Percentiles rank a stretch among this genome's conserved stretches.
These are phyloP conservation scores for Geotrichum carabidarum DNA, from an alignment of 1,139 yeast species.

Conservation along the genomic window DNA sequence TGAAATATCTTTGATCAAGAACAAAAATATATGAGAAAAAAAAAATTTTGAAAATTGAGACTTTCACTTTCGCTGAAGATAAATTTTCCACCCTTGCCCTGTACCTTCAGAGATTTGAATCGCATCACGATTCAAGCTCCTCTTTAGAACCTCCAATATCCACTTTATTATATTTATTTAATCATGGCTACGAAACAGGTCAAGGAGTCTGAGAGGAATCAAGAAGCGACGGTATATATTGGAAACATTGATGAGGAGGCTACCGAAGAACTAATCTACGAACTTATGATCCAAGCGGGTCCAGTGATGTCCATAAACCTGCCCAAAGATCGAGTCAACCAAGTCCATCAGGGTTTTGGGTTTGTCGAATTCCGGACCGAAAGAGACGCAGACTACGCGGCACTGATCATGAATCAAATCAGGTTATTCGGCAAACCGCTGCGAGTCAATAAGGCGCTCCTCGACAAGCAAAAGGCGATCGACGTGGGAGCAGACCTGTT, in stretches of 20 bases:
- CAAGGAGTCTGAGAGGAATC: constrained; percentile 42
- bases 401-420: constrained; percentile 56
- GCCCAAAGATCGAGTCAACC: constrained; percentile 72
- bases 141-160: background rate
- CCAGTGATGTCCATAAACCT: constrained; percentile 66
- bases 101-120: constrained; percentile 10
- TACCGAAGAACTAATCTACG: constrained; percentile 61
- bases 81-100: constrained; percentile 10
- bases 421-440: constrained; percentile 60
- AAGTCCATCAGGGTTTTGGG: constrained; percentile 80
- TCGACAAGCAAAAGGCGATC: constrained; percentile 32
- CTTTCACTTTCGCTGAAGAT: background rate
- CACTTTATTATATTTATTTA: too few species aligned
- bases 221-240: constrained; percentile 66
- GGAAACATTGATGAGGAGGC: constrained; percentile 80
- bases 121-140: constrained; percentile 6
- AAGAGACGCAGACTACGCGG: constrained; percentile 68
- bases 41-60: constrained; percentile 4
- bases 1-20: background rate
- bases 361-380: constrained; percentile 65
- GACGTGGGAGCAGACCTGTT: constrained; percentile 75
- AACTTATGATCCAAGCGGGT: constrained; percentile 79
- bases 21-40: background rate
- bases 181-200: constrained; percentile 17
- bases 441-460: constrained; percentile 52